Percentiles rank a stretch among this genome's conserved stretches.
phyloP scores from a whole-genome alignment of 176 grass and related monocot species.

The Ensete ventricosum region DNA sequence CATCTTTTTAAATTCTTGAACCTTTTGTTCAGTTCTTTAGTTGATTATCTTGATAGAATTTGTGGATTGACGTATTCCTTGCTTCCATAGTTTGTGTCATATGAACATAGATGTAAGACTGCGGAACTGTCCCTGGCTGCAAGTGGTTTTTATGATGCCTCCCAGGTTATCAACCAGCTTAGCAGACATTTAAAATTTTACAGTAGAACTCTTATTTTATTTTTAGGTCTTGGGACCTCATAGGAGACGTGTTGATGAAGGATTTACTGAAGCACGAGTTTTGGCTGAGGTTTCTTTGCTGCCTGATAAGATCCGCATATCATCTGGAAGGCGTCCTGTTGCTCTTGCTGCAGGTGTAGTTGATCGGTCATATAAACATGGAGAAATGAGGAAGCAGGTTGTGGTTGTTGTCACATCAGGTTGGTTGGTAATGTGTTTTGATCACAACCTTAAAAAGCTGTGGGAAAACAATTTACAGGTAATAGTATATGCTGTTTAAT shows the following conservation, averaged over 20 bases:
- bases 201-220: neutral
- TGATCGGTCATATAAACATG: slow-evolving; percentile 51
- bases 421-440: slow-evolving; percentile 95
- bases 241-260: slow-evolving; percentile 39
- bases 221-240: slow-evolving; percentile 39
- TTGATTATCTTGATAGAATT: neutral
- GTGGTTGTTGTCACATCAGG: slow-evolving; percentile 92
- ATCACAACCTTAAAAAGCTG: slow-evolving; percentile 95
- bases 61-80: neutral
- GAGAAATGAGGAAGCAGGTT: slow-evolving; percentile 49
- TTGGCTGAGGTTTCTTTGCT: slow-evolving; percentile 77
- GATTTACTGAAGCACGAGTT: slow-evolving; percentile 65
- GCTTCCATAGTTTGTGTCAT: neutral
- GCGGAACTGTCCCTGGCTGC: neutral
- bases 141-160: neutral
- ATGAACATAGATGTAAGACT: neutral
- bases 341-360: slow-evolving; percentile 75
- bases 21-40: neutral
- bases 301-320: slow-evolving; percentile 57
- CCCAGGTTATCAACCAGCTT: neutral
- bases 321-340: slow-evolving; percentile 66
- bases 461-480: slow-evolving; percentile 90
- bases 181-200: neutral
- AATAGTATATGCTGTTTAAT: neutral
- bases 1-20: neutral